Base-by-base conservation (phyloP, 2,329 filamentous ascomycete genomes). In the Stachybotrys elegans region DNA sequence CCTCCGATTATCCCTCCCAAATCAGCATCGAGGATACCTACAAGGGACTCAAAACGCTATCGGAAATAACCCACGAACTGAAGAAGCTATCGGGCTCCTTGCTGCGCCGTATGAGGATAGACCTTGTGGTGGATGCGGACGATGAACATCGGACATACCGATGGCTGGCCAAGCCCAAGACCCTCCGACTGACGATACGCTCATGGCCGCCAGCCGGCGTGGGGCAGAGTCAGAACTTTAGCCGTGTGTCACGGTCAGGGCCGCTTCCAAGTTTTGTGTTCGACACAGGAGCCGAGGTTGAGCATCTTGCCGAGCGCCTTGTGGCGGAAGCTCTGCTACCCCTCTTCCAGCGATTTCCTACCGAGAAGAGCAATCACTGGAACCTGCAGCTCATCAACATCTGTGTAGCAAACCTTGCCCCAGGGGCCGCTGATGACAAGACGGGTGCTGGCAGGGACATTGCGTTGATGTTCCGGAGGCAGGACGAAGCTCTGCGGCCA, bases 21-120 rank as follows among this genome's bases (percentile, higher is more conserved):
- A 94, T 97, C 59, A 93, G 88, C 62, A 93, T 97, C 50, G 92
- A 97, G 60, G 91, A 97, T 65, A 93, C 89, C 14, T 97, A 95
- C 61, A 76, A 79, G 20, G 80, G 82, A 14, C 70, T 95, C 2
- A 78, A 85, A 52, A 81, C 74, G 0, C 60, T 84, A 42, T 63
- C 78, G 1, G 75, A 83, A 46, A 80, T 94, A 22, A 67, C 71
- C 34, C 79, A 78, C 49, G 84, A 94, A 63, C 70, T 96, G 32
- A 65, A 70, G n/a, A 74, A 78, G 47, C 69, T 96, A 3, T 75
- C 85, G 0, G 71, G 69, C 12, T 89, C 86, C 51, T 70, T 97
- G 9, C 63, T 96, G 12, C 78, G 79, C 23, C 78, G 91, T 23
- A 91, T 96, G 85, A 81, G 84, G 35, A 68, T 76, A 1, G 92